Evolutionary conservation across 345 rosid genomes (phyloP).

Genomic region (Citrus australasica): DNA sequence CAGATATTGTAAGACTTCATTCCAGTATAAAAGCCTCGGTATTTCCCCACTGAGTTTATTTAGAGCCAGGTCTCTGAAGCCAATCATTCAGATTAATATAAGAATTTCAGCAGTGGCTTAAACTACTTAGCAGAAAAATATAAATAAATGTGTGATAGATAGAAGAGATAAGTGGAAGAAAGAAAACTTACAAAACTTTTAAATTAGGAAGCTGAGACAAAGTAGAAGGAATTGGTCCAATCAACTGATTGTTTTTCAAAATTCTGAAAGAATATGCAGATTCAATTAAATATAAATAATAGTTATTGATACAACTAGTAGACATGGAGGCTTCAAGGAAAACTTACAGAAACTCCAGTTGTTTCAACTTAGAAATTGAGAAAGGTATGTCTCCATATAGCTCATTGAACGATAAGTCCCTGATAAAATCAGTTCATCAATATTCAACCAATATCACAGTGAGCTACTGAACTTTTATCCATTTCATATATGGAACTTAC

Average conservation of each 20-base stretch:
- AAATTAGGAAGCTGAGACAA: constrained; percentile 93
- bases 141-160: neutral
- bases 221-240: constrained; percentile 87
- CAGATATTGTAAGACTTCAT: constrained; percentile 97
- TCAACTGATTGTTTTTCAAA: constrained; percentile 84
- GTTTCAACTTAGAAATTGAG: constrained; percentile 84
- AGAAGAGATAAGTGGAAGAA: neutral
- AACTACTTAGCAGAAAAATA: neutral
- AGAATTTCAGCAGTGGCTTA: neutral
- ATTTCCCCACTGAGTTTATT: constrained; percentile 89
- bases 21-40: constrained; percentile 98
- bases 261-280: constrained; percentile 32
- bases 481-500: constrained; percentile 41
- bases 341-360: constrained; percentile 75
- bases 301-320: neutral
- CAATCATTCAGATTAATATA: neutral
- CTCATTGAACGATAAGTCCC: constrained; percentile 87
- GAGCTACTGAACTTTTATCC: neutral
- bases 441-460: neutral
- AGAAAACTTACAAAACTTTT: constrained; percentile 63
- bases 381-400: constrained; percentile 91
- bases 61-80: constrained; percentile 81
- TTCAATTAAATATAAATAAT: neutral
- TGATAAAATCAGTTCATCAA: constrained; percentile 22
- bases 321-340: constrained; percentile 3